Base-by-base conservation (phyloP, 331 rosid species). In the Quercus phellos region DNA sequence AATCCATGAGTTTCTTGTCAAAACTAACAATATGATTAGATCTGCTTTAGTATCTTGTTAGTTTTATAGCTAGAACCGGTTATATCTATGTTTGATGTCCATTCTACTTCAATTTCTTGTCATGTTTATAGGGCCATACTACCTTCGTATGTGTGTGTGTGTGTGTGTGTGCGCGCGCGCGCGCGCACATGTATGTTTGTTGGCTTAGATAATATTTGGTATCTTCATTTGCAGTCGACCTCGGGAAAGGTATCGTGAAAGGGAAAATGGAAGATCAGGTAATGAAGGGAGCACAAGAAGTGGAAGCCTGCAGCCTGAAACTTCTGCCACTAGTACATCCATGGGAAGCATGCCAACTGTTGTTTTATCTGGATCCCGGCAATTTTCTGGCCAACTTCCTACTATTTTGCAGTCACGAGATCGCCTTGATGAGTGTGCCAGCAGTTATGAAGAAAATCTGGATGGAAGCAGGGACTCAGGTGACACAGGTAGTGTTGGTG, bases 391-490 rank as follows among this genome's bases (percentile, higher is more conserved):
- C 78, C 98, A 90, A 82, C 83, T 68, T 56, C 98, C 98, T 54
- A 89, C 96, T 17, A 94, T 94, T 78, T 82, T 94, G 80, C 98
- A 90, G 69, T 88, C 96, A 16, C 98, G 97, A 18, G 97, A 94
- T 51, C 90, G 97, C 51, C 85, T 79, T 61, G 97, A 92, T 42
- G 97, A 94, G 77, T 82, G 87, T 13, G 87, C 90, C 61, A 92
- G 98, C 79, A 24, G 91, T 32, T 84, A 89, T 6, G 98, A 94
- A 77, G 98, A 94, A 82, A 94, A 92, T 70, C 5, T 88, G 12
- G 98, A 92, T 59, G 98, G 98, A 85, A 94, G 98, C 89, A 90
- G 70, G 81, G 98, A 94, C 75, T 90, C 98, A 0, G 98, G 98
- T 30, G 98, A 94, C 74, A 83, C 98, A 0, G 80, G 91, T 74